Percentiles rank a stretch among this genome's conserved stretches.
Conservation (phyloP, 345 rosid genomes). For the Arabidopsis suecica region DNA sequence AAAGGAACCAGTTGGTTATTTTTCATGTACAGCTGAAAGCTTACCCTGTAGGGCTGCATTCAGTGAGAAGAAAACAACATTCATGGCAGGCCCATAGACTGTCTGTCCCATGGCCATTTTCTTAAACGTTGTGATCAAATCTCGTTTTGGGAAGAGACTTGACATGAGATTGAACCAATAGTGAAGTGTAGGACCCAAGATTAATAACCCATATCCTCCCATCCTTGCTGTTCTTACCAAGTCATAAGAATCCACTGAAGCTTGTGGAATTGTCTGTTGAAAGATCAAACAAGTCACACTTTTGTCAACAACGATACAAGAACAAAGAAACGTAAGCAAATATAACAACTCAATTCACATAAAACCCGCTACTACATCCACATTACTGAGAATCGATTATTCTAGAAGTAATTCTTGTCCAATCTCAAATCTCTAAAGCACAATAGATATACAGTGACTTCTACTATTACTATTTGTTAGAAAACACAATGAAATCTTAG, state of each 20-base stretch:
- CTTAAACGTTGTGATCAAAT: constrained; percentile 77
- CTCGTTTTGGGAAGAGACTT: constrained; percentile 70
- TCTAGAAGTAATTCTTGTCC: neutral
- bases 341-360: constrained; percentile 9
- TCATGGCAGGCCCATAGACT: constrained; percentile 83
- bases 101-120: constrained; percentile 87
- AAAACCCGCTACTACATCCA: neutral
- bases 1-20: neutral
- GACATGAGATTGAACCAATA: constrained; percentile 88
- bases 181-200: constrained; percentile 86
- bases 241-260: constrained; percentile 66
- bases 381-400: neutral
- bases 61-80: constrained; percentile 71
- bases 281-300: constrained; percentile 11
- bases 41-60: constrained; percentile 84
- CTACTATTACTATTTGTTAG: neutral
- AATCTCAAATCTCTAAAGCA: constrained; percentile 1
- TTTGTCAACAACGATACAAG: neutral
- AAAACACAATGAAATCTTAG: neutral
- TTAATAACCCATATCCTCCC: constrained; percentile 81
- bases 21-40: neutral
- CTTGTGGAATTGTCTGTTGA: constrained; percentile 56
- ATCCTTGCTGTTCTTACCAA: constrained; percentile 74
- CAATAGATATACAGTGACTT: neutral
- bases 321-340: constrained; percentile 1